Percentiles rank a stretch among this genome's conserved stretches.
Conservation (phyloP, 164 flowering plant species). For the Liriodendron chinense region DNA sequence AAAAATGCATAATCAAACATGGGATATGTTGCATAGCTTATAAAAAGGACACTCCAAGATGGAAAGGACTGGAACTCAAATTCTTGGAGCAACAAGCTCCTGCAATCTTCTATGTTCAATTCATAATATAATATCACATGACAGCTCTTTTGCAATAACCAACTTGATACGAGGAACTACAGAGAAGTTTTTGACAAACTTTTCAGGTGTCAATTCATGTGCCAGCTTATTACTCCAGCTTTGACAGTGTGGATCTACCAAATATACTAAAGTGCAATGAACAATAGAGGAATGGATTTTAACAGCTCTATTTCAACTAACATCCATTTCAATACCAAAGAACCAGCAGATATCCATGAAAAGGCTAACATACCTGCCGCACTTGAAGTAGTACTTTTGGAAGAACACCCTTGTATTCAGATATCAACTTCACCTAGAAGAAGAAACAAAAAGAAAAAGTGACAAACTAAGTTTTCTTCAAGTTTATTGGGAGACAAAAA, state of each 20-base stretch:
- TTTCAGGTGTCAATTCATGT: neutral
- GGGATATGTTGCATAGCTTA: neutral
- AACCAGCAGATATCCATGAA: neutral
- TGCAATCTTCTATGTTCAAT: neutral
- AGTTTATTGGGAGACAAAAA: neutral
- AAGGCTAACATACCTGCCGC: conserved; percentile 58
- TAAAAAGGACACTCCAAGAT: neutral
- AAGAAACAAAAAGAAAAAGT: neutral
- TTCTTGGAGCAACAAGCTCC: neutral
- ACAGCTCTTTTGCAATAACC: neutral
- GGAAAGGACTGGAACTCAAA: too few species aligned
- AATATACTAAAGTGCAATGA: too few species aligned
- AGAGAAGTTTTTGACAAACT: neutral
- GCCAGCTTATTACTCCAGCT: too few species aligned
- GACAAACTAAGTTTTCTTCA: neutral
- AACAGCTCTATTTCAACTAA: neutral
- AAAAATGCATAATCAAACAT: neutral
- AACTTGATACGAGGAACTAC: neutral
- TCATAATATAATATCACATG: neutral
- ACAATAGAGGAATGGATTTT: neutral
- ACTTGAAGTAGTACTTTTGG: conserved; percentile 72
- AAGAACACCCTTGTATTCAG: conserved; percentile 78
- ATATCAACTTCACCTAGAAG: conserved; percentile 59
- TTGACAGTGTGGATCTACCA: neutral
- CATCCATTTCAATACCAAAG: neutral